phyloP scores from a whole-genome alignment of 371 early-diverging fungal species.

The Coemansia sp. region DNA sequence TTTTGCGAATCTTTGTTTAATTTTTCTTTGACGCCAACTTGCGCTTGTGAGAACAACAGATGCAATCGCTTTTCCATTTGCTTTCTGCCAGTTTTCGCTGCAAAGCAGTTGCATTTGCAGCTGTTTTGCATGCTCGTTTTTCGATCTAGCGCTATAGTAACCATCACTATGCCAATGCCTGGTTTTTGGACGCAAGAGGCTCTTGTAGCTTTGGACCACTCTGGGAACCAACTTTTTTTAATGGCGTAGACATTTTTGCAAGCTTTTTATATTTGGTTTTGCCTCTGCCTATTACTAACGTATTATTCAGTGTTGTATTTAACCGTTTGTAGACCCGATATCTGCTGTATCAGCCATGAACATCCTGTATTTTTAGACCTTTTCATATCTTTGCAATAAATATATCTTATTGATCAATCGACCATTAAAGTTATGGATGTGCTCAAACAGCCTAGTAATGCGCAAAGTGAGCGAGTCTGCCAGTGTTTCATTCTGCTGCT shows the following conservation, averaged over 20 bases:
- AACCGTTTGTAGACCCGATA: neutral
- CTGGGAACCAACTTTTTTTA: constrained; percentile 39
- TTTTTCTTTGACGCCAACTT: neutral
- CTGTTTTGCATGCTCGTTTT: neutral
- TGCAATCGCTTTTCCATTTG: neutral
- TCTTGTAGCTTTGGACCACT: constrained; percentile 10
- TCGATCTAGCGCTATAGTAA: constrained; percentile 12
- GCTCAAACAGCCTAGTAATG: neutral
- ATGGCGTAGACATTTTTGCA: constrained; percentile 23
- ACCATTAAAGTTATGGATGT: neutral
- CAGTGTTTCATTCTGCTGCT: too few relatives aligned
- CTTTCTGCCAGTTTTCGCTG: constrained; percentile 8
- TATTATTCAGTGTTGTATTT: constrained; percentile 3
- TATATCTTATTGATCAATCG: neutral
- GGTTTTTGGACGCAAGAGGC: constrained; percentile 30
- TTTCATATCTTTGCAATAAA: neutral
- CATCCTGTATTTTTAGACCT: neutral
- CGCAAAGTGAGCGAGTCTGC: too few relatives aligned
- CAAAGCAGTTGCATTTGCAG: neutral
- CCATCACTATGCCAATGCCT: constrained; percentile 34
- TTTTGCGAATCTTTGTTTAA: neutral
- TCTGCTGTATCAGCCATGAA: neutral
- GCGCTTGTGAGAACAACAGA: constrained; percentile 8
- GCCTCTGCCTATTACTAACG: neutral
- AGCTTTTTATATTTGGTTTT: neutral